Conservation (phyloP, 257 asterid genomes). For the Fraxinus americana region DNA sequence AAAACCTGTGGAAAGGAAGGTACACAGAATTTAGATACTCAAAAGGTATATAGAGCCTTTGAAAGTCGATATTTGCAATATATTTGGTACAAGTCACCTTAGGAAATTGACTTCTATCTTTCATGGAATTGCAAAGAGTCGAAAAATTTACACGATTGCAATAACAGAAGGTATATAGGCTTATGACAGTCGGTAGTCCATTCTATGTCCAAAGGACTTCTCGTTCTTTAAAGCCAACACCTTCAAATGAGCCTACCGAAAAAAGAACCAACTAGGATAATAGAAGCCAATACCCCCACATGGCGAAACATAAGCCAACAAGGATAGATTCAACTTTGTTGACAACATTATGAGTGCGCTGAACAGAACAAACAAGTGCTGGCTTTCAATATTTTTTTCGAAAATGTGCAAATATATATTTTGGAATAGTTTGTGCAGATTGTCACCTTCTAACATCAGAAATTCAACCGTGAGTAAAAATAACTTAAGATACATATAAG, state of each 20-base stretch:
- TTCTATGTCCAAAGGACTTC: constrained; percentile 37
- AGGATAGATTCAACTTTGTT: constrained; percentile 39
- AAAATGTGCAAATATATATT: constrained; percentile 22
- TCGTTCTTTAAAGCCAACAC: constrained; percentile 28
- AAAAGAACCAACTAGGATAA: constrained; percentile 7
- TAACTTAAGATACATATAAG: constrained; percentile 36
- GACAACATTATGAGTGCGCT: constrained; percentile 34
- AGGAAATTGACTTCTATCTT: constrained; percentile 19
- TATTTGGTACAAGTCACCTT: not conserved
- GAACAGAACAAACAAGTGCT: constrained; percentile 26
- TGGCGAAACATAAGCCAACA: constrained; percentile 35
- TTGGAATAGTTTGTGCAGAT: constrained; percentile 39
- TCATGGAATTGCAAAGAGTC: constrained; percentile 39
- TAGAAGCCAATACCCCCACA: constrained; percentile 32
- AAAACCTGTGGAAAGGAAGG: constrained; percentile 22
- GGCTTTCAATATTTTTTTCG: constrained; percentile 19
- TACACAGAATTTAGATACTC: not conserved
- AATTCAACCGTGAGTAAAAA: constrained; percentile 40
- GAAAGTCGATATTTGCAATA: not conserved
- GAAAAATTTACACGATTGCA: constrained; percentile 43
- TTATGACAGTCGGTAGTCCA: constrained; percentile 35
- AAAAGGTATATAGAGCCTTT: not conserved
- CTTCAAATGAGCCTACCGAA: constrained; percentile 39
- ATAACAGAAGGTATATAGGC: constrained; percentile 41
- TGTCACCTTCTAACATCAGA: constrained; percentile 44